Percentiles rank a stretch among this genome's conserved stretches.
These are phyloP conservation scores for Apophysomyces ossiformis DNA, from an alignment of 371 early-diverging fungal species.

Conservation along the genomic window DNA sequence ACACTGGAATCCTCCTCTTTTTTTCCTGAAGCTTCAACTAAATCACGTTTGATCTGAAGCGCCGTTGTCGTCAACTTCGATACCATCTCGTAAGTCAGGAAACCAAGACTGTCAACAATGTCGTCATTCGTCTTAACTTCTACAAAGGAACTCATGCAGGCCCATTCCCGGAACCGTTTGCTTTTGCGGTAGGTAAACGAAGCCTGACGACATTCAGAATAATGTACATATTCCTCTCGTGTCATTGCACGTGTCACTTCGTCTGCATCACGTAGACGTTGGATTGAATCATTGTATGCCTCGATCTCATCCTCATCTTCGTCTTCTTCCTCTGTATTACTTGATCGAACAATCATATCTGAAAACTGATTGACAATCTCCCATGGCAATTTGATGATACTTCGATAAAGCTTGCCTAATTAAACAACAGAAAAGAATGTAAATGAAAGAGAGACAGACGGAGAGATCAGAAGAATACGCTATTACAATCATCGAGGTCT, in stretches of 20 bases:
- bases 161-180: conserved; percentile 97
- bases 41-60: conserved; percentile 73
- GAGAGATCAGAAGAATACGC: no score
- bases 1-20: conserved; percentile 34
- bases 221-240: conserved; percentile 97
- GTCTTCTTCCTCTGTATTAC: conserved; percentile 79
- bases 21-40: conserved; percentile 29
- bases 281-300: conserved; percentile 86
- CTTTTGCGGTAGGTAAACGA: conserved; percentile 96
- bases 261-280: conserved; percentile 82
- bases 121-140: conserved; percentile 93
- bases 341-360: conserved; percentile 57
- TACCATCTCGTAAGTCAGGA: conserved; percentile 97
- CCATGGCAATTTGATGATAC: conserved; percentile 90
- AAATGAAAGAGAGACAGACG: conserved; percentile 3
- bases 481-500: no score
- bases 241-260: conserved; percentile 95
- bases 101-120: conserved; percentile 96
- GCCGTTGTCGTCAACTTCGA: conserved; percentile 87
- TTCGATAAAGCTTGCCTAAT: conserved; percentile 64
- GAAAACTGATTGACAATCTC: conserved; percentile 84
- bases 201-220: conserved; percentile 97
- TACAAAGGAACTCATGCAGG: conserved; percentile 82
- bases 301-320: conserved; percentile 87
- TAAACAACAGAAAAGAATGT: not conserved